phyloP scores from a whole-genome alignment of 768 basidiomycete species.

The Boletus rubescentipes region DNA sequence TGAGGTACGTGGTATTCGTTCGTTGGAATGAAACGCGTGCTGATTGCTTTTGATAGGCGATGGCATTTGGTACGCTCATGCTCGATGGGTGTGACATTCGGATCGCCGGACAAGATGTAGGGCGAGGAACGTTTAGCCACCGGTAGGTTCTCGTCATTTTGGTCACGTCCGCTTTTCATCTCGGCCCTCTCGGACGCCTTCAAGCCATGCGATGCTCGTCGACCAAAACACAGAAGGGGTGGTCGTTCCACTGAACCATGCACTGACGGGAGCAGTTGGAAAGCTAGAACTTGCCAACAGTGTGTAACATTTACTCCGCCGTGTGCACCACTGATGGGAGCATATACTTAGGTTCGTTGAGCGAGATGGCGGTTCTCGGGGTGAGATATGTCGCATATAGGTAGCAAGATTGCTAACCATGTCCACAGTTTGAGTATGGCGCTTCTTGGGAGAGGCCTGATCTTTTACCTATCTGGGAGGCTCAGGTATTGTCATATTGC shows the following conservation, averaged over 20 bases:
- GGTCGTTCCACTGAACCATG: constrained; percentile 78
- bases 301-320: constrained; percentile 32
- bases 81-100: constrained; percentile 79
- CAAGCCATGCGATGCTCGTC: constrained; percentile 86
- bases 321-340: background rate
- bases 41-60: constrained; percentile 46
- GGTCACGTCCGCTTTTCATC: background rate
- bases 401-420: background rate
- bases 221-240: constrained; percentile 83
- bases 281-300: constrained; percentile 88
- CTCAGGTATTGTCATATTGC: constrained; percentile 52
- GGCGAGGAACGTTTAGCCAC: constrained; percentile 87
- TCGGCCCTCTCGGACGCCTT: background rate
- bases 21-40: background rate
- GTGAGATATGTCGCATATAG: constrained; percentile 42
- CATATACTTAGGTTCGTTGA: constrained; percentile 63
- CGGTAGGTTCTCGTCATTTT: constrained; percentile 36
- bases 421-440: constrained; percentile 81
- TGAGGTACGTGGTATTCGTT: constrained; percentile 49
- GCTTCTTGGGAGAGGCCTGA: constrained; percentile 85
- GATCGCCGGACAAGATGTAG: constrained; percentile 93
- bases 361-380: constrained; percentile 86
- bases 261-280: constrained; percentile 50
- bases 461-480: constrained; percentile 88
- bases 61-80: constrained; percentile 89